Evolutionary conservation across 306 rosid genomes (phyloP), one percentile per base, ranked within the genome.

Genomic region (Ziziphus jujuba): DNA sequence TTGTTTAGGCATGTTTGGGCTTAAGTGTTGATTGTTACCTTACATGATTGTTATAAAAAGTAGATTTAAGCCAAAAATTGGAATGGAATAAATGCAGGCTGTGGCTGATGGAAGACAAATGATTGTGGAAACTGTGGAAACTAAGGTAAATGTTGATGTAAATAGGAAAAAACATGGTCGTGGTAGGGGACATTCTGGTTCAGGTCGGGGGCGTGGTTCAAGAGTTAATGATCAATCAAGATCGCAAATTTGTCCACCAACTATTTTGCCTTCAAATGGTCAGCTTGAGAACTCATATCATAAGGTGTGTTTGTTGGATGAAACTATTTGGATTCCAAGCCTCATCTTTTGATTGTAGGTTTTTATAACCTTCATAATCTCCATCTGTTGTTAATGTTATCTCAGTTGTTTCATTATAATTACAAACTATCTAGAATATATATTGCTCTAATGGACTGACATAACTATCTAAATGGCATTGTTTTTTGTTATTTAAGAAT

Each of bases 191-290:
- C 69, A 72, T 77, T 85, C 87, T 59, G 81, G 79, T 76, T 85
- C 88, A 8, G 84, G 89, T 35, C 80, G 97, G 64, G 92, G 96
- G n/a, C 99, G 99, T 67, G 87, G 90, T 69, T 75, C 96, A 65
- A 88, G 79, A 79, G 77, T 40, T 77, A 82, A 79, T 69, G 99
- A 95, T 81, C 96, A 79, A 77, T 75, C 67, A 71, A 87, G 52
- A 66, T 25, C 80, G 34, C 95, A 78, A 70, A 57, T 72, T 55
- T 73, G 91, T 67, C 69, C 88, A 67, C 72, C 84, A 54, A 25
- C 85, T 50, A 74, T 77, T 74, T 73, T 81, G 71, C 77, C 82
- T 67, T 75, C 89, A 60, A 91, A 91, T 80, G 99, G 95, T 68
- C 97, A 83, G 82, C 73, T 40, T 21, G 95, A 90, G 73, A 83